These are phyloP conservation scores for Aristolochia fimbriata DNA, from an alignment of 164 flowering plant genomes.

Conservation along the genomic window DNA sequence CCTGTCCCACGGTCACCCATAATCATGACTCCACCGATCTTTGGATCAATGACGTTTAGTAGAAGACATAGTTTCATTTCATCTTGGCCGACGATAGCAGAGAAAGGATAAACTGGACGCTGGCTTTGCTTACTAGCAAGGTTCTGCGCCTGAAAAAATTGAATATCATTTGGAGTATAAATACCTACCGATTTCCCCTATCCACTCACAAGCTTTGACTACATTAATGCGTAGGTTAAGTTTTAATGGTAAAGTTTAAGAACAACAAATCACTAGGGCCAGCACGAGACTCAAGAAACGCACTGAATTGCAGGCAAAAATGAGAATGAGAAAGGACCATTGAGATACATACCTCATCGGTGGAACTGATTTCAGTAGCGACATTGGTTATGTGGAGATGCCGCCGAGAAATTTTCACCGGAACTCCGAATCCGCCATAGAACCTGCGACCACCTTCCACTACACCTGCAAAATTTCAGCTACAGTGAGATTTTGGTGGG, in stretches of 20 bases:
- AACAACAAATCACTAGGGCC: neutral
- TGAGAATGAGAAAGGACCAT: neutral
- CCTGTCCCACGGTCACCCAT: conserved; percentile 99
- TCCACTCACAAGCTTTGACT: too few species aligned
- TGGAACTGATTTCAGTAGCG: conserved; percentile 61
- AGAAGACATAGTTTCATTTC: conserved; percentile 96
- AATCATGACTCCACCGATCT: conserved; percentile 97
- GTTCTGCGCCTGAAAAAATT: conserved; percentile 44
- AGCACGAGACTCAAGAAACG: neutral
- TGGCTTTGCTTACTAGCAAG: conserved; percentile 51
- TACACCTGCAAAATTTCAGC: conserved; percentile 28
- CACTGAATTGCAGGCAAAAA: neutral
- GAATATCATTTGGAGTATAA: neutral
- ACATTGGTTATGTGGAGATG: conserved; percentile 47
- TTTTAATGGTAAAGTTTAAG: neutral
- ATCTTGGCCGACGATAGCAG: conserved; percentile 96
- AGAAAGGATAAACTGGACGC: conserved; percentile 89
- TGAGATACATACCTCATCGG: conserved; percentile 36
- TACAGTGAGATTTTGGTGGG: neutral
- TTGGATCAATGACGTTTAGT: conserved; percentile 91
- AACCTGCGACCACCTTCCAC: conserved; percentile 35
- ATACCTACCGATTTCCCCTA: too few species aligned
- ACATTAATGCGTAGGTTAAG: neutral
- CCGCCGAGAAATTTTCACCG: conserved; percentile 39
- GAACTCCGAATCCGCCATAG: conserved; percentile 38